Percentiles rank a stretch among this genome's conserved stretches.
Evolutionary conservation across 2,329 filamentous ascomycete species (phyloP).

Genomic region (Keithomyces neogunnii): DNA sequence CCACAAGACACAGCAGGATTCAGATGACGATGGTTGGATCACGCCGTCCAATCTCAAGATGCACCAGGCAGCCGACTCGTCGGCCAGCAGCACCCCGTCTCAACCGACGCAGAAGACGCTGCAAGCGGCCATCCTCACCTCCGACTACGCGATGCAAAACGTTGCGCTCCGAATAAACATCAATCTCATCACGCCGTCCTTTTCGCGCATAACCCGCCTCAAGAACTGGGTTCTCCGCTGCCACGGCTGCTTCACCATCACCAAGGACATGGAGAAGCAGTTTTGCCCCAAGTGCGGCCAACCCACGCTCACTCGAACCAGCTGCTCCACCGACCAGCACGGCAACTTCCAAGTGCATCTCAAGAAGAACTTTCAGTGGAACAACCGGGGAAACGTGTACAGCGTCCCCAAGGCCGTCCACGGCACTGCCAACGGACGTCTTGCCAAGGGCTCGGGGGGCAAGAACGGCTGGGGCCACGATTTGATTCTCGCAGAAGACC

Average conservation of each 20-base stretch:
- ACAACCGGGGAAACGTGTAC: constrained; percentile 84
- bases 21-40: constrained; percentile 73
- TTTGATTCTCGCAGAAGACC: constrained; percentile 84
- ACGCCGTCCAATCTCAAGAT: constrained; percentile 87
- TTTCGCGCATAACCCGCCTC: constrained; percentile 74
- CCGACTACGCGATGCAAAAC: constrained; percentile 97
- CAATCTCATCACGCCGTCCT: constrained; percentile 69
- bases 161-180: constrained; percentile 92
- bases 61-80: constrained; percentile 60
- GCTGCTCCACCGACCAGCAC: constrained; percentile 72
- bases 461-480: constrained; percentile 80
- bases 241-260: constrained; percentile 84
- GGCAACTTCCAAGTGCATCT: constrained; percentile 81
- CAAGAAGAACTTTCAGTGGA: constrained; percentile 94
- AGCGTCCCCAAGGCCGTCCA: constrained; percentile 86
- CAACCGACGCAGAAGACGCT: constrained; percentile 54
- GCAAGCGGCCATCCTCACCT: constrained; percentile 85
- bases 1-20: constrained; percentile 16
- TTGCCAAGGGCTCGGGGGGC: constrained; percentile 60
- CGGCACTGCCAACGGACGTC: constrained; percentile 72
- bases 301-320: constrained; percentile 73
- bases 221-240: constrained; percentile 88
- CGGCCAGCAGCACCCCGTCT: constrained; percentile 33
- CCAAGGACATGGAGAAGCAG: constrained; percentile 76
- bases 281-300: constrained; percentile 92